phyloP scores from a whole-genome alignment of 805 yeast genomes.

The Metschnikowia matae region DNA sequence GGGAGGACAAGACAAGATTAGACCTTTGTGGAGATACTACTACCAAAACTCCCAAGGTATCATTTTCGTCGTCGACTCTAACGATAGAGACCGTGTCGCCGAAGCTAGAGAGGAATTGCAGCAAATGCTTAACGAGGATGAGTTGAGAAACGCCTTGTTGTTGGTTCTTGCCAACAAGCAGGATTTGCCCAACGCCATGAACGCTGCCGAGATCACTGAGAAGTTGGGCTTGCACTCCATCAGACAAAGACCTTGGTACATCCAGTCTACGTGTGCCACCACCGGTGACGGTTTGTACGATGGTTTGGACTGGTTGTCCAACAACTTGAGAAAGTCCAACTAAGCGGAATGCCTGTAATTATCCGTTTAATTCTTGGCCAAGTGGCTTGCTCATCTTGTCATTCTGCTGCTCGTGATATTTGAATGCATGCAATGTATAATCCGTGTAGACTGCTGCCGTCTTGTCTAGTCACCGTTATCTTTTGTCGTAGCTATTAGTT shows the following conservation, averaged over 20 bases:
- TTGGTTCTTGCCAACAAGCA: conserved; percentile 97
- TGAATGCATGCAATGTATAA: conserved; percentile 7
- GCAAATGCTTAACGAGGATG: conserved; percentile 98
- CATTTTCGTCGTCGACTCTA: conserved; percentile 95
- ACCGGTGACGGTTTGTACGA: conserved; percentile 84
- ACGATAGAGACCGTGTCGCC: conserved; percentile 95
- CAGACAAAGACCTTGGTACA: conserved; percentile 99
- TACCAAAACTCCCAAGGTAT: conserved; percentile 99
- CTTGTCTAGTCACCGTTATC: neutral
- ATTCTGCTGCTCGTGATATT: conserved; percentile 4
- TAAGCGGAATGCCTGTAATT: conserved; percentile 5
- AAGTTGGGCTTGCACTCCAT: conserved; percentile 94
- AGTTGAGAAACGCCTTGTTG: conserved; percentile 92
- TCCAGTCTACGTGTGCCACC: conserved; percentile 98
- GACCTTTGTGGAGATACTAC: conserved; percentile 98
- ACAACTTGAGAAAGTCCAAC: conserved; percentile 22
- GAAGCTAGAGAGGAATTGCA: conserved; percentile 98
- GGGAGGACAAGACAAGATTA: conserved; percentile 99
- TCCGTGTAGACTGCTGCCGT: neutral
- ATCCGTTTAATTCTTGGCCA: conserved; percentile 1
- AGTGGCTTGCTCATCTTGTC: conserved; percentile 4
- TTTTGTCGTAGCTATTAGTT: too few relatives aligned
- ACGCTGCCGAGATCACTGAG: conserved; percentile 97
- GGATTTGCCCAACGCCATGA: conserved; percentile 98
- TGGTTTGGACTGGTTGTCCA: conserved; percentile 25